phyloP scores from a whole-genome alignment of 2,329 filamentous ascomycete species.

The Penicillium psychrosexuale region DNA sequence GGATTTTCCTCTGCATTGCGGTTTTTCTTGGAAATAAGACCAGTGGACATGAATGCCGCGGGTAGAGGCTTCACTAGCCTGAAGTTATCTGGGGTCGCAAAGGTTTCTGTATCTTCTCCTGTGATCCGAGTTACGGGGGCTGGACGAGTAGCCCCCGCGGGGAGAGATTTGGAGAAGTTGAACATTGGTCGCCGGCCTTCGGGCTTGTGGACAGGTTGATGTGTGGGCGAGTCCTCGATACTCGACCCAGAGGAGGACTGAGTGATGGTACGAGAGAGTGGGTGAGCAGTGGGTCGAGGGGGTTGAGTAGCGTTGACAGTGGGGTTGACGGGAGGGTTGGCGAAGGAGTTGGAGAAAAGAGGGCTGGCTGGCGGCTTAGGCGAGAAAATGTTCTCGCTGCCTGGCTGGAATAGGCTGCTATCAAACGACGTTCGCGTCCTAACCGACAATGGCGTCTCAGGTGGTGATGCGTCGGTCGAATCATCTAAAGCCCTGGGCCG shows the following conservation, averaged over 20 bases:
- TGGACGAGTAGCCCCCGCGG: conserved; percentile 60
- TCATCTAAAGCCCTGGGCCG: conserved; percentile 35
- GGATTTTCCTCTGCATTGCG: conserved; percentile 67
- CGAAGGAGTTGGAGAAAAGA: conserved; percentile 32
- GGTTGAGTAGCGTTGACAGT: conserved; percentile 30
- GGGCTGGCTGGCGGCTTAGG: conserved; percentile 55
- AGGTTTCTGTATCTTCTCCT: conserved; percentile 53
- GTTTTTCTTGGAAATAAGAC: conserved; percentile 91
- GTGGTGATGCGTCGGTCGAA: conserved; percentile 53
- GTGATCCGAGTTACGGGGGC: conserved; percentile 41
- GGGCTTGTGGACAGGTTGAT: conserved; percentile 55
- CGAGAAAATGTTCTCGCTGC: conserved; percentile 64
- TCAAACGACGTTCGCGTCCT: conserved; percentile 76
- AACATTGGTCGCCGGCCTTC: conserved; percentile 53
- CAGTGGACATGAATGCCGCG: conserved; percentile 89
- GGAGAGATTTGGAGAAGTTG: conserved; percentile 73
- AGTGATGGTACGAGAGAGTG: conserved; percentile 79
- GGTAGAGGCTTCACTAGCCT: conserved; percentile 73
- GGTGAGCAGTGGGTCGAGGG: conserved; percentile 60
- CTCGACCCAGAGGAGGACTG: conserved; percentile 83
- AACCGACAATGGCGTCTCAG: conserved; percentile 54
- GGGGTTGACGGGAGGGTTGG: neutral
- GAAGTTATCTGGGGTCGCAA: conserved; percentile 73
- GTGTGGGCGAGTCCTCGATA: conserved; percentile 69
- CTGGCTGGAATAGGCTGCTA: conserved; percentile 63